Conservation (phyloP, 371 early-diverging fungal species). For the Rhizopus arrhizus region DNA sequence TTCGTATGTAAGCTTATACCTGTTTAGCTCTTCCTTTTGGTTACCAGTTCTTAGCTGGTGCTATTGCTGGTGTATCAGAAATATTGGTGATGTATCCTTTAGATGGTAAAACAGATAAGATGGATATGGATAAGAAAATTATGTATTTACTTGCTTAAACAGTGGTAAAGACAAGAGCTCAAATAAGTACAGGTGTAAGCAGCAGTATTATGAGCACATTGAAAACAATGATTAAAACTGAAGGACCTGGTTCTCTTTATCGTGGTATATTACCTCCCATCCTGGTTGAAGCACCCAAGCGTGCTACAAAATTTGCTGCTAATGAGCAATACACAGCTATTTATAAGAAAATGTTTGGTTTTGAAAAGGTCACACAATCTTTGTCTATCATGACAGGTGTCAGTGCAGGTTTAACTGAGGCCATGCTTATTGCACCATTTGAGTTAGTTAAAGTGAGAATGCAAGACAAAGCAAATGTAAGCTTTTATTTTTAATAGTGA, state of each 20-base stretch:
- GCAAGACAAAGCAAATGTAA: slow-evolving; percentile 80
- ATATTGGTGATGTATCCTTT: slow-evolving; percentile 97
- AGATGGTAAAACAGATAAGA: slow-evolving; percentile 63
- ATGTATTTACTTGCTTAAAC: not conserved
- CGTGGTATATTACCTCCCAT: slow-evolving; percentile 96
- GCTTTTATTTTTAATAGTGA: slow-evolving; percentile 9
- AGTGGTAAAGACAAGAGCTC: slow-evolving; percentile 97
- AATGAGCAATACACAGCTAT: slow-evolving; percentile 86
- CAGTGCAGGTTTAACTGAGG: slow-evolving; percentile 93
- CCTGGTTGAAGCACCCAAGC: slow-evolving; percentile 97
- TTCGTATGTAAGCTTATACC: not conserved
- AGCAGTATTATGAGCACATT: slow-evolving; percentile 41
- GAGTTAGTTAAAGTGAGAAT: slow-evolving; percentile 96
- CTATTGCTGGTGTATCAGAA: slow-evolving; percentile 95
- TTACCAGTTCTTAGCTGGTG: slow-evolving; percentile 90
- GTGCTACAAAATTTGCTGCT: slow-evolving; percentile 95
- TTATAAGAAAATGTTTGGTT: slow-evolving; percentile 71
- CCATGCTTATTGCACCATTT: slow-evolving; percentile 86
- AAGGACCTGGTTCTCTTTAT: slow-evolving; percentile 88
- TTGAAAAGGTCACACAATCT: slow-evolving; percentile 71
- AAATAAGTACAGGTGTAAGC: slow-evolving; percentile 79
- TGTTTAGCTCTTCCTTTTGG: slow-evolving; percentile 82
- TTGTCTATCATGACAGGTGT: slow-evolving; percentile 90
- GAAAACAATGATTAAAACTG: slow-evolving; percentile 83
- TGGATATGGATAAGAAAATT: not conserved